phyloP scores from a whole-genome alignment of 2,329 filamentous ascomycete species.

The Aurifilum marmelostoma region DNA sequence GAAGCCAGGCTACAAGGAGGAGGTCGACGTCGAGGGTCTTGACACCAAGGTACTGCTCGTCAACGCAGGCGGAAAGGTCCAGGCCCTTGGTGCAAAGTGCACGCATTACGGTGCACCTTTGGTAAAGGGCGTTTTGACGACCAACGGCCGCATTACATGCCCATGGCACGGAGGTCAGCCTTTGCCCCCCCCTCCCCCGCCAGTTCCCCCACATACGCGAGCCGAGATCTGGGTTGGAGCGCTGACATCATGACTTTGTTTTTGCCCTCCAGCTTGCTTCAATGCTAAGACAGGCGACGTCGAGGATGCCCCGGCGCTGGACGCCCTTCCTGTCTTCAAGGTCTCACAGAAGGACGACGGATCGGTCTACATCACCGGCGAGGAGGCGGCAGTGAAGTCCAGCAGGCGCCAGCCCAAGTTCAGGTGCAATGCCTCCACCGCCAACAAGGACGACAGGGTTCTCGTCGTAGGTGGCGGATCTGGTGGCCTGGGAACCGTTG shows the following conservation, averaged over 20 bases:
- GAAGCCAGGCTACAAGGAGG: slow-evolving; percentile 79
- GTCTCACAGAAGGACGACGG: slow-evolving; percentile 81
- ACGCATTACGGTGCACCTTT: slow-evolving; percentile 92
- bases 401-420: slow-evolving; percentile 75
- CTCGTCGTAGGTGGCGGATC: slow-evolving; percentile 90
- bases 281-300: slow-evolving; percentile 87
- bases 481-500: slow-evolving; percentile 78
- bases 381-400: slow-evolving; percentile 76
- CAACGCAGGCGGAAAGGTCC: slow-evolving; percentile 74
- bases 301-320: slow-evolving; percentile 89
- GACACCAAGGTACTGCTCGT: slow-evolving; percentile 86
- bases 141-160: slow-evolving; percentile 83
- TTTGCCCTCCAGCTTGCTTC: slow-evolving; percentile 73
- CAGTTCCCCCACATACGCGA: background rate
- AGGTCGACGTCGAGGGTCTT: slow-evolving; percentile 88
- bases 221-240: background rate
- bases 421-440: slow-evolving; percentile 60
- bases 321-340: slow-evolving; percentile 82
- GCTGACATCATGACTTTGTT: slow-evolving; percentile 20
- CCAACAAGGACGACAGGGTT: slow-evolving; percentile 63
- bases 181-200: background rate
- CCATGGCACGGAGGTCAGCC: slow-evolving; percentile 89
- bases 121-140: slow-evolving; percentile 80
- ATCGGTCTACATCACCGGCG: slow-evolving; percentile 80
- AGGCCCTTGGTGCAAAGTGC: slow-evolving; percentile 83